Evolutionary conservation across 106 monocot genomes (phyloP).

Genomic region (Dendrobium nobile): DNA sequence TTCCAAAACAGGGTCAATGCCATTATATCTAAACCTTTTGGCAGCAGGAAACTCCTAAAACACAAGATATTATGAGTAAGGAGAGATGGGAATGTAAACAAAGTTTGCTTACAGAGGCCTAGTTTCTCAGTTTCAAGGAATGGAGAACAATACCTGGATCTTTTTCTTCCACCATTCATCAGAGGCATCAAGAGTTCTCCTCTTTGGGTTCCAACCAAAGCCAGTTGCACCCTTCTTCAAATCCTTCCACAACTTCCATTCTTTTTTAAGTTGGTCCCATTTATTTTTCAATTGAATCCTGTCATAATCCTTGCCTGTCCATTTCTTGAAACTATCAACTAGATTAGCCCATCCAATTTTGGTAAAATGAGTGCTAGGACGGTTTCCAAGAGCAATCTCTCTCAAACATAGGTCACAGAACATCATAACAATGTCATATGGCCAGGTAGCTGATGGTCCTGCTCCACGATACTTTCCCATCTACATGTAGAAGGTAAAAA

Average conservation of each 20-base stretch:
- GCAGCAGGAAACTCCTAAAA: constrained; percentile 16
- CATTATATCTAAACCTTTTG: constrained; percentile 13
- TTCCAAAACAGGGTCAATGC: constrained; percentile 18
- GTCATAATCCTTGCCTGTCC: constrained; percentile 11
- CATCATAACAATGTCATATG: background rate
- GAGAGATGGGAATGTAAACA: no score
- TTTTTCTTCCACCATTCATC: constrained; percentile 22
- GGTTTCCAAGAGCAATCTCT: constrained; percentile 20
- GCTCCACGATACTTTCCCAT: constrained; percentile 3
- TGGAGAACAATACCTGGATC: constrained; percentile 9
- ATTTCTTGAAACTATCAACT: constrained; percentile 7
- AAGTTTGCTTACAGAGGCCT: no score
- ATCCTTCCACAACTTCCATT: constrained; percentile 22
- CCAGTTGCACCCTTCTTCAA: constrained; percentile 10
- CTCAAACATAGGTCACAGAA: constrained; percentile 20
- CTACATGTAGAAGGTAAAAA: background rate
- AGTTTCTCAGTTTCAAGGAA: background rate
- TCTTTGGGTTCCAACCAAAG: constrained; percentile 12
- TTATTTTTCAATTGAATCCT: constrained; percentile 15
- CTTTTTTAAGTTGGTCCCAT: constrained; percentile 17
- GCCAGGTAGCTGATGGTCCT: background rate
- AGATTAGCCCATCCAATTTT: constrained; percentile 15
- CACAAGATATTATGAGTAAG: background rate
- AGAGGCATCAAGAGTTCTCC: constrained; percentile 10
- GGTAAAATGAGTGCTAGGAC: constrained; percentile 7